phyloP scores from a whole-genome alignment of 2,329 filamentous ascomycete genomes.

The Epichloe sylvatica region DNA sequence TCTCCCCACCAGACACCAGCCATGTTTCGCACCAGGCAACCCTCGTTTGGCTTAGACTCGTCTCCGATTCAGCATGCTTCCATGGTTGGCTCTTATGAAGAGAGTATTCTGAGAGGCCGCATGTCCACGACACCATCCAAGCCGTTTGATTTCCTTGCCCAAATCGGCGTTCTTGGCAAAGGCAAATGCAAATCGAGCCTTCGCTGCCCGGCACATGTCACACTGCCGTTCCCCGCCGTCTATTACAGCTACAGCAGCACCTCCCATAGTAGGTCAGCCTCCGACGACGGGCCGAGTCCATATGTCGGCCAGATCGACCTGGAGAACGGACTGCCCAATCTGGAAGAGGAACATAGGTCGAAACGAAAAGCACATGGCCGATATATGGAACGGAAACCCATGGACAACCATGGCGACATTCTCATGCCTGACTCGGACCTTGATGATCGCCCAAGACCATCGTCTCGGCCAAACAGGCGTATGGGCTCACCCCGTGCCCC shows the following conservation, averaged over 20 bases:
- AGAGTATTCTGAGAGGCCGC: conserved; percentile 82
- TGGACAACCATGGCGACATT: conserved; percentile 14
- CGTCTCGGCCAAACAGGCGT: conserved; percentile 35
- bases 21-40: conserved; percentile 42
- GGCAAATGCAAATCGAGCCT: conserved; percentile 79
- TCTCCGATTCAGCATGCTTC: conserved; percentile 78
- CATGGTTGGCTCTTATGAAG: conserved; percentile 96
- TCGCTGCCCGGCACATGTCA: conserved; percentile 79
- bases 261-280: conserved; percentile 45
- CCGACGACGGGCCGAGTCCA: conserved; percentile 79
- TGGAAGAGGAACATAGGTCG: conserved; percentile 31
- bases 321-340: conserved; percentile 57
- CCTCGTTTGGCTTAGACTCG: conserved; percentile 59
- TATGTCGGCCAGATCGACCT: conserved; percentile 91
- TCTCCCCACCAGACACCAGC: conserved; percentile 39
- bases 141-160: conserved; percentile 81
- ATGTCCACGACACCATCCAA: conserved; percentile 96
- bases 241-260: conserved; percentile 84
- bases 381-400: conserved; percentile 22
- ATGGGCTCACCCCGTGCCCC: conserved; percentile 42
- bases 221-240: conserved; percentile 80
- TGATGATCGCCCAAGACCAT: conserved; percentile 19
- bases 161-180: conserved; percentile 84
- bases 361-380: conserved; percentile 36
- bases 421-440: conserved; percentile 9